Base-by-base conservation (phyloP, 129 eudicot genomes). In the Lactuca sativa region DNA sequence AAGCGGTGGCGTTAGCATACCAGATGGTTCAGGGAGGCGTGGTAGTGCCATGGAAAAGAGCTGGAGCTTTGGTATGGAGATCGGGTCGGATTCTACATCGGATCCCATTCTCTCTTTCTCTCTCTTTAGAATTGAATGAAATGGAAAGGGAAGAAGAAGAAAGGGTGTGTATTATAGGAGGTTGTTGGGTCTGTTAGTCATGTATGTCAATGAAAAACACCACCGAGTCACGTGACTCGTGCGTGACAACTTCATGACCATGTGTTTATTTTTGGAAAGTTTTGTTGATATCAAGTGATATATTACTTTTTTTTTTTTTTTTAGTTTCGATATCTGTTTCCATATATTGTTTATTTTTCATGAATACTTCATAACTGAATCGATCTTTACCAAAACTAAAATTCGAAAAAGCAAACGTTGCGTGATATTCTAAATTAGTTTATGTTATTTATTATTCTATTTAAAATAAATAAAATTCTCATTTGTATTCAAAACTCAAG, bases 1-100 rank as follows among this genome's bases (percentile, higher is more conserved):
- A 37, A 84, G 89, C 17, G 97, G 97, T 11, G 97, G 89, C 0
- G 89, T 85, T 14, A 40, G 54, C 79, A 40, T 76, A 3, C 95
- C 96, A 9, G 91, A 76, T 7, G 77, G 84, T 49, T 82, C 82
- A 2, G 77, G 48, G 37, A 82, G 73, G 40, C 62, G 71, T 56
- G 17, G 74, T 21, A 47, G 15, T 3, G 71, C 56, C 10, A 65
- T 71, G 38, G 64, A 69, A 79, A 69, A 77, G 64, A 72, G 69
- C 17, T 74, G 72, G 18, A 89, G 96, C 37, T 67, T 74, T 30
- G 80, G 83, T 56, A 15, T 61, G 69, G 85, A 34, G 55, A 15
- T 56, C 60, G 69, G 62, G 52, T 80, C 81, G 74, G 65, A 56
- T 25, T 75, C 72, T 59, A 47, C 55, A 31, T 82, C 82, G 30